Evolutionary conservation across 2,329 filamentous ascomycete species (phyloP).

Genomic region (Pseudocercospora crystallina): DNA sequence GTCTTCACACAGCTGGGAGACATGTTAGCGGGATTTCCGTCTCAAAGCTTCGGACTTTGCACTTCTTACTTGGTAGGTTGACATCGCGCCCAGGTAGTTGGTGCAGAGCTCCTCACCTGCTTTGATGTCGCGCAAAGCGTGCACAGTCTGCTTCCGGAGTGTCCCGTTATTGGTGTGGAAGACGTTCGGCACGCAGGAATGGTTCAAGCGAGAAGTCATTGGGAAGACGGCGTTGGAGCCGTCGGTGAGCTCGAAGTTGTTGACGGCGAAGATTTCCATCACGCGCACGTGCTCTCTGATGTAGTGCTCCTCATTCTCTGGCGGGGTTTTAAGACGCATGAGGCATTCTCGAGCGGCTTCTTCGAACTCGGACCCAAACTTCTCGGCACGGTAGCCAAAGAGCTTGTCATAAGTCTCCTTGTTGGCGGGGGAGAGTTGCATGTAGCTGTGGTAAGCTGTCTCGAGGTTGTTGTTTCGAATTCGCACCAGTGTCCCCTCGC

Average conservation of each 20-base stretch:
- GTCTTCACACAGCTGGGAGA: too few relatives aligned
- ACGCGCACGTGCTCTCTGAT: conserved; percentile 21
- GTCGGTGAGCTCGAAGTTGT: conserved; percentile 23
- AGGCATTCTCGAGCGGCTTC: conserved; percentile 16
- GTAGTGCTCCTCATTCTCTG: conserved; percentile 13
- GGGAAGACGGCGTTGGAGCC: conserved; percentile 20
- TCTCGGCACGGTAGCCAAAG: conserved; percentile 14
- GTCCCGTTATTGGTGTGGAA: conserved; percentile 22
- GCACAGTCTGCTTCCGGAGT: conserved; percentile 23
- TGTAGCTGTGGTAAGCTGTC: conserved; percentile 22
- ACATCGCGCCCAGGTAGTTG: conserved; percentile 10
- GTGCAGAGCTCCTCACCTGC: conserved; percentile 30
- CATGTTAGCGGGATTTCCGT: too few relatives aligned
- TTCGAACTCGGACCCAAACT: conserved; percentile 19
- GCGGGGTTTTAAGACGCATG: conserved; percentile 1
- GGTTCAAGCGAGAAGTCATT: conserved; percentile 26
- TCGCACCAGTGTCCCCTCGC: conserved; percentile 25
- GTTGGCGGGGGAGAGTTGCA: conserved; percentile 14
- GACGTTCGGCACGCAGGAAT: conserved; percentile 31
- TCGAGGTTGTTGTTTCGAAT: conserved; percentile 17
- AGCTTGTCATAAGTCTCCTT: conserved; percentile 25
- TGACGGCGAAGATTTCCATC: conserved; percentile 29
- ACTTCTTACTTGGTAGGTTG: conserved; percentile 3
- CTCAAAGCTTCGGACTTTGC: conserved; percentile 16
- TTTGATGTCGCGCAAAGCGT: conserved; percentile 31